Evolutionary conservation across 805 yeast species (phyloP).

Genomic region (Maudiozyma bulderi): DNA sequence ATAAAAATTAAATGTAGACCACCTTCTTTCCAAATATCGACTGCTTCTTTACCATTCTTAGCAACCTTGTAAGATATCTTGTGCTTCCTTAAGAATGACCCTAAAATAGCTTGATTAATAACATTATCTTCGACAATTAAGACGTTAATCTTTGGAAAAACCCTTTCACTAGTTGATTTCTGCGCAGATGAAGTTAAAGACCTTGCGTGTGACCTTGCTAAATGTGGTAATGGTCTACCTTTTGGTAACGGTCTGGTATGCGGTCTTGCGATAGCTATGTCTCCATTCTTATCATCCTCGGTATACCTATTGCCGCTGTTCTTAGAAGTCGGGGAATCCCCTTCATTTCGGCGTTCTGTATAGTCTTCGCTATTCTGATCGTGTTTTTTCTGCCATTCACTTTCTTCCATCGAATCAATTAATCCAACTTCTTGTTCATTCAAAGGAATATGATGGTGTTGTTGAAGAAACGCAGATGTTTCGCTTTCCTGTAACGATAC

Average conservation of each 20-base stretch:
- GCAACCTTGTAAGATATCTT: constrained; percentile 80
- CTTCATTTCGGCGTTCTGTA: background rate
- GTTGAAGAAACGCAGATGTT: background rate
- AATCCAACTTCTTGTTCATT: constrained; percentile 23
- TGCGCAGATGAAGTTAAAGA: background rate
- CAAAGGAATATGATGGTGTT: constrained; percentile 11
- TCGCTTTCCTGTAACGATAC: constrained; percentile 1
- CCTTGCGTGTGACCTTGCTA: background rate
- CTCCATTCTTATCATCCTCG: background rate
- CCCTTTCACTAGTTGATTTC: constrained; percentile 37
- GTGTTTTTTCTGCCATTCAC: constrained; percentile 6
- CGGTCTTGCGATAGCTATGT: background rate
- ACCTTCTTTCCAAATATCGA: constrained; percentile 88
- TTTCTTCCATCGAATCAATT: constrained; percentile 13
- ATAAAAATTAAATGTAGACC: constrained; percentile 90
- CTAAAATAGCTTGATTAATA: constrained; percentile 85
- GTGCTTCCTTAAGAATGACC: constrained; percentile 77
- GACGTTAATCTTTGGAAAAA: constrained; percentile 82
- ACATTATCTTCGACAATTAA: constrained; percentile 93
- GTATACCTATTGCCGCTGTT: background rate
- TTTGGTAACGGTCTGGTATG: background rate
- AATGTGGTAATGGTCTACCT: background rate
- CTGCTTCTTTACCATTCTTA: constrained; percentile 88
- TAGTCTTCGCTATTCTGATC: background rate
- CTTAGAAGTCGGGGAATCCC: background rate